Evolutionary conservation across 2,329 filamentous ascomycete genomes (phyloP).

Genomic region (Claviceps humidiphila): DNA sequence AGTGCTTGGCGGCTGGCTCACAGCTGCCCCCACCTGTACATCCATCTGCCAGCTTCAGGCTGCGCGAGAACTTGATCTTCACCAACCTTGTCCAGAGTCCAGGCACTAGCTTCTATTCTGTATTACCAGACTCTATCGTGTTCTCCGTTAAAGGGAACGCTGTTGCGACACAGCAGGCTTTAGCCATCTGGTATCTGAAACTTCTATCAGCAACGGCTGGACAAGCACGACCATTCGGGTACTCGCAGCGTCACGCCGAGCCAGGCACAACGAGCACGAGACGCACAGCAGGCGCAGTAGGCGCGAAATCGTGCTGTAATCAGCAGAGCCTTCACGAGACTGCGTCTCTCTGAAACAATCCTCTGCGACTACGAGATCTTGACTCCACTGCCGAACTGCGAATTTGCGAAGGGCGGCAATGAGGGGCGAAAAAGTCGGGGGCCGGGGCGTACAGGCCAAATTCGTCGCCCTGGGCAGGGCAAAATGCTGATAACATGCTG

Average conservation of each 20-base stretch:
- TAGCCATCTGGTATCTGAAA: background rate
- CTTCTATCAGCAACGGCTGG: background rate
- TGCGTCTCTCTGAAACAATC: background rate
- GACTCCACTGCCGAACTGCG: no score
- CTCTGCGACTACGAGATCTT: background rate
- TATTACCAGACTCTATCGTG: background rate
- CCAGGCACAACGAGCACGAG: background rate
- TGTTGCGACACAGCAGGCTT: background rate
- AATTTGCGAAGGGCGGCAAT: no score
- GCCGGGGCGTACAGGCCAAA: background rate
- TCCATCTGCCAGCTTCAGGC: background rate
- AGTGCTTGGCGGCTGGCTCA: background rate
- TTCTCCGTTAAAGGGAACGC: background rate
- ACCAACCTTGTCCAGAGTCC: background rate
- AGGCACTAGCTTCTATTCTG: background rate
- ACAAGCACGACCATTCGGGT: background rate
- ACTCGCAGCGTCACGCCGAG: background rate
- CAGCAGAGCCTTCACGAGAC: background rate
- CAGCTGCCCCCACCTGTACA: background rate
- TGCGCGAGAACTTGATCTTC: background rate
- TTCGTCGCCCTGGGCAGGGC: background rate
- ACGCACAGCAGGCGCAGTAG: background rate
- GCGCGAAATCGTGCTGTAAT: background rate
- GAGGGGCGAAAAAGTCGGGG: no score
- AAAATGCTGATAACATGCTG: background rate